Percentiles rank a stretch among this genome's conserved stretches.
Evolutionary conservation across 176 grass and related monocot genomes (phyloP).

Genomic region (Aegilops sharonensis): DNA sequence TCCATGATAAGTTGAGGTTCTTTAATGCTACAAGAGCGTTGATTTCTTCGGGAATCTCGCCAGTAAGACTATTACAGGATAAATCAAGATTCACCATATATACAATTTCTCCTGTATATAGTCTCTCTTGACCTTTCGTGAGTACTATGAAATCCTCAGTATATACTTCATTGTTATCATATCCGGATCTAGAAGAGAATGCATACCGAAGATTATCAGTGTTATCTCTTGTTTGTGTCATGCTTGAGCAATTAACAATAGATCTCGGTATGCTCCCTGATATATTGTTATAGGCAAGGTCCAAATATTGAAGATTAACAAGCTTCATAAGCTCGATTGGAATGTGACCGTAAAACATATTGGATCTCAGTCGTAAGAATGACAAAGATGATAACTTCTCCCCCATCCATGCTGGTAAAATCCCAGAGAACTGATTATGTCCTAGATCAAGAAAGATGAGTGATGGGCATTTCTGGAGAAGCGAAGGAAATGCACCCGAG

Average conservation of each 20-base stretch:
- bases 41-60: conserved; percentile 10
- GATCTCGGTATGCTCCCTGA: too few relatives aligned
- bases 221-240: too few relatives aligned
- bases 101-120: neutral
- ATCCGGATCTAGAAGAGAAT: neutral
- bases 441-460: neutral
- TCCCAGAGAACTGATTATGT: neutral
- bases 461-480: neutral
- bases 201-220: neutral
- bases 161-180: too few relatives aligned
- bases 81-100: conserved; percentile 6
- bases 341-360: too few relatives aligned
- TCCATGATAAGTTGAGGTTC: conserved; percentile 31
- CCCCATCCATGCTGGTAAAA: neutral
- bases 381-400: too few relatives aligned
- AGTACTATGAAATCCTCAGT: neutral
- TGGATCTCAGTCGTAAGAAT: too few relatives aligned
- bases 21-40: neutral
- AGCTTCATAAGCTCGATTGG: too few relatives aligned
- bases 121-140: conserved; percentile 22
- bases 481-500: neutral
- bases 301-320: too few relatives aligned
- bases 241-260: too few relatives aligned
- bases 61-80: conserved; percentile 9
- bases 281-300: too few relatives aligned